Conservation (phyloP, 2,329 filamentous ascomycete genomes). For the Botryotinia globosa region DNA sequence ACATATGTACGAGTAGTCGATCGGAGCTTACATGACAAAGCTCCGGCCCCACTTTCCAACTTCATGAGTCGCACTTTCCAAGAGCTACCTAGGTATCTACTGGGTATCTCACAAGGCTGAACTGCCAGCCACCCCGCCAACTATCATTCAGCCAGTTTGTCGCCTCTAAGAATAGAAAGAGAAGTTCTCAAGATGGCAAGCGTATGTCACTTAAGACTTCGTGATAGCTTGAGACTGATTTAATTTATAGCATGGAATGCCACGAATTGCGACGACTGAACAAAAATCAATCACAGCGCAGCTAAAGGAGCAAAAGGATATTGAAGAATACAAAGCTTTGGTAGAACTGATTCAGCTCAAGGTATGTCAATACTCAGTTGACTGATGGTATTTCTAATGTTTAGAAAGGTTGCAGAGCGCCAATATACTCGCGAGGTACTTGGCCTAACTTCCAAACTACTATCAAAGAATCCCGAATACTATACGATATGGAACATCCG, state of each 20-base stretch:
- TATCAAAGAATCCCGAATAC: slow-evolving; percentile 79
- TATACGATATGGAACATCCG: slow-evolving; percentile 91
- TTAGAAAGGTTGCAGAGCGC: slow-evolving; percentile 34
- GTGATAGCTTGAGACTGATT: slow-evolving; percentile 30
- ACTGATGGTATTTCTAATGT: slow-evolving; percentile 24
- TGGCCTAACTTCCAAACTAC: slow-evolving; percentile 66
- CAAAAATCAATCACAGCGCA: slow-evolving; percentile 67
- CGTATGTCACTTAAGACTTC: slow-evolving; percentile 33
- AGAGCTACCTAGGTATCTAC: background rate
- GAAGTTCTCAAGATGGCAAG: slow-evolving; percentile 38
- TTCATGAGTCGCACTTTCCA: slow-evolving; percentile 24
- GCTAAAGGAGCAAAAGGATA: slow-evolving; percentile 70
- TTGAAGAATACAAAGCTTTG: slow-evolving; percentile 70
- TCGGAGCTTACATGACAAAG: slow-evolving; percentile 22
- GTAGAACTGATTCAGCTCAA: slow-evolving; percentile 66
- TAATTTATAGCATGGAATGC: slow-evolving; percentile 71
- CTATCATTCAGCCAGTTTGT: background rate
- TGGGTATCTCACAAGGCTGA: slow-evolving; percentile 3
- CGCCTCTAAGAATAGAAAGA: background rate
- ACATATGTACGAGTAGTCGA: no score
- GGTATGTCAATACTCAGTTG: slow-evolving; percentile 44
- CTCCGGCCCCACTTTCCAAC: slow-evolving; percentile 22
- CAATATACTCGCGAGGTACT: slow-evolving; percentile 52
- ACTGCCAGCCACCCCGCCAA: background rate
- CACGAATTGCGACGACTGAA: slow-evolving; percentile 59